Percentiles rank a stretch among this genome's conserved stretches.
These are phyloP conservation scores for Curvularia hawaiiensis DNA, from an alignment of 2,329 filamentous ascomycete genomes.

Conservation along the genomic window DNA sequence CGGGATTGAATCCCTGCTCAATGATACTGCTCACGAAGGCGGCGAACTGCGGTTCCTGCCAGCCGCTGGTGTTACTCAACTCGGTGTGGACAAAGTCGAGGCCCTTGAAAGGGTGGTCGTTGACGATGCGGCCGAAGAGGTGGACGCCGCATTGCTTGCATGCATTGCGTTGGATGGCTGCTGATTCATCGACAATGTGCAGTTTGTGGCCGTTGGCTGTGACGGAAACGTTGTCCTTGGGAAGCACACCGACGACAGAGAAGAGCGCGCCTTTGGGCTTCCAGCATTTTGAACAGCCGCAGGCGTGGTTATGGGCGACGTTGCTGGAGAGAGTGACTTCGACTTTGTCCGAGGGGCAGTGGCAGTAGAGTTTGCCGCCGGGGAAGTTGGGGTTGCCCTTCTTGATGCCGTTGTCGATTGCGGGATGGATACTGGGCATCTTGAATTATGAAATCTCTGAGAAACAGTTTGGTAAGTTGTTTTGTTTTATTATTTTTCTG, in stretches of 20 bases:
- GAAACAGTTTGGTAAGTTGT: not conserved
- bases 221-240: slow-evolving; percentile 60
- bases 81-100: slow-evolving; percentile 73
- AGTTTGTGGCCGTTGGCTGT: slow-evolving; percentile 65
- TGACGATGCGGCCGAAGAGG: slow-evolving; percentile 70
- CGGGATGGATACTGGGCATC: slow-evolving; percentile 61
- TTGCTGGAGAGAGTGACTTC: slow-evolving; percentile 63
- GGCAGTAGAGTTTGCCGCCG: slow-evolving; percentile 67
- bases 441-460: not conserved
- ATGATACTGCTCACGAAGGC: slow-evolving; percentile 71
- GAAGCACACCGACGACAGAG: slow-evolving; percentile 66
- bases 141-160: slow-evolving; percentile 58
- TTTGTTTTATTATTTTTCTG: not conserved
- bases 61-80: slow-evolving; percentile 64
- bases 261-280: slow-evolving; percentile 69
- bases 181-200: slow-evolving; percentile 57
- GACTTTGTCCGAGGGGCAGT: slow-evolving; percentile 61
- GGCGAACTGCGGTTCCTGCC: slow-evolving; percentile 74
- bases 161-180: slow-evolving; percentile 61
- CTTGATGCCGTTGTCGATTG: slow-evolving; percentile 65
- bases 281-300: slow-evolving; percentile 75
- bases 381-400: slow-evolving; percentile 61
- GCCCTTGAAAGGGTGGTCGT: slow-evolving; percentile 69
- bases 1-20: slow-evolving; percentile 67
- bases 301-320: slow-evolving; percentile 71